phyloP scores from a whole-genome alignment of 139 green algal species.

The Coelastrella sp. region DNA sequence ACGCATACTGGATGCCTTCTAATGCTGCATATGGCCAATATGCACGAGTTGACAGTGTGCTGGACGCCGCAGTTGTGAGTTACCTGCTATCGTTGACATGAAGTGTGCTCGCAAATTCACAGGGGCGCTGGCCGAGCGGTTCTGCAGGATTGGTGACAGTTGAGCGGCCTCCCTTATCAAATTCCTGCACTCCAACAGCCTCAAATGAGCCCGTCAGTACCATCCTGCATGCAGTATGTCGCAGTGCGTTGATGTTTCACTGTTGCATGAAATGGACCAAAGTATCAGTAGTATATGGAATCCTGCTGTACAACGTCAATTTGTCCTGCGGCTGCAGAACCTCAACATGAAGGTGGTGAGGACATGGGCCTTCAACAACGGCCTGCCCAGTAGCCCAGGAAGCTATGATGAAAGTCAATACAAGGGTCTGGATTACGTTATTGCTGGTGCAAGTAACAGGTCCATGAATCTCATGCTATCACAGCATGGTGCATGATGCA shows the following conservation, averaged over 20 bases:
- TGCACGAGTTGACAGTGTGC: not conserved
- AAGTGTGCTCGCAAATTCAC: too few species aligned
- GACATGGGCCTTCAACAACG: slow-evolving; percentile 62
- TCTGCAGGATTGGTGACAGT: not conserved
- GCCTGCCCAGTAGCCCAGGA: slow-evolving; percentile 35
- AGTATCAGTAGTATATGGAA: not conserved
- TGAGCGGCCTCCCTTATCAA: not conserved
- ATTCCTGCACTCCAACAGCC: too few species aligned
- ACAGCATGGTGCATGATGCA: not conserved
- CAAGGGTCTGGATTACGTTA: slow-evolving; percentile 44
- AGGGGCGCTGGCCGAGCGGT: not conserved
- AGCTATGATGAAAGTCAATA: slow-evolving; percentile 49
- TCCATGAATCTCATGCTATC: not conserved
- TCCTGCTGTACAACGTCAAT: not conserved
- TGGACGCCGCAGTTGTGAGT: slow-evolving; percentile 25
- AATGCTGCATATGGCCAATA: not conserved
- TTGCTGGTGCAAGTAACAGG: slow-evolving; percentile 32
- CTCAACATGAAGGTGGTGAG: slow-evolving; percentile 53
- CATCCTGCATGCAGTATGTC: too few species aligned
- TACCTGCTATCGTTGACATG: not conserved
- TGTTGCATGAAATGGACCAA: not conserved
- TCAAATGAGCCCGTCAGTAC: too few species aligned
- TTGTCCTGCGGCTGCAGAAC: slow-evolving; percentile 35
- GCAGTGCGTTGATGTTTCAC: too few species aligned
- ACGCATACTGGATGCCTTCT: slow-evolving; percentile 11